Base-by-base conservation (phyloP, 768 basidiomycete species). In the Termitomyces sp. region DNA sequence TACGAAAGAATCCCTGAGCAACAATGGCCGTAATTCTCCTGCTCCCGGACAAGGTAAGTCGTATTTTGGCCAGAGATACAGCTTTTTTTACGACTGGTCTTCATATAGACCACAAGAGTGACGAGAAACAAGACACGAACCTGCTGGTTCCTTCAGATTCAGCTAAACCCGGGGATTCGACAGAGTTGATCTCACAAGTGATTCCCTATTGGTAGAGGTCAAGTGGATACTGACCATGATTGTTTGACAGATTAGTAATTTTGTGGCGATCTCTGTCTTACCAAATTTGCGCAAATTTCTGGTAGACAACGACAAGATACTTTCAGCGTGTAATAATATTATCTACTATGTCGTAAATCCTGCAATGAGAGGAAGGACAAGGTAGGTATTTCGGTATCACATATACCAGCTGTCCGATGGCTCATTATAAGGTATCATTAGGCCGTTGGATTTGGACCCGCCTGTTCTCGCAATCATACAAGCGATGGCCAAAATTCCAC, bases 311-410 rank as follows among this genome's bases (percentile, higher is more conserved):
- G 96, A 98, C 71, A 92, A 86, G 71, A 80, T 94, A 20, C 72
- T 83, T 12, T 78, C 83, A n/a, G 80, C 85, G 6, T 95, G 92
- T 69, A 88, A 78, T 56, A 93, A 90, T 64, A 84, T 98, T 43
- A 78, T 91, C 18, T 90, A 93, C 63, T 92, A 92, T 64, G 82
- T 96, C 43, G 78, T 96, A 32, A 83, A 79, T 41, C 92, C 95
- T 0, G 83, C 87, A 1, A 76, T 96, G 75, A 90, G 90, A 68
- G 83, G 84, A 27, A 88, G 87, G 65, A 71, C 85, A 36, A 87
- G 82, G 92, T 92, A 63, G 56, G 76, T 60, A 37, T 39, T 16
- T 32, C n/a, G 37, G 24, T 39, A 34, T 24, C 27, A 12, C 16
- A 13, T 20, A 7, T 49, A 13, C 18, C 14, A 27, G 16, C 20